Percentiles rank a stretch among this genome's conserved stretches.
Evolutionary conservation across 768 basidiomycete species (phyloP).

Genomic region (Auricularia cornea): DNA sequence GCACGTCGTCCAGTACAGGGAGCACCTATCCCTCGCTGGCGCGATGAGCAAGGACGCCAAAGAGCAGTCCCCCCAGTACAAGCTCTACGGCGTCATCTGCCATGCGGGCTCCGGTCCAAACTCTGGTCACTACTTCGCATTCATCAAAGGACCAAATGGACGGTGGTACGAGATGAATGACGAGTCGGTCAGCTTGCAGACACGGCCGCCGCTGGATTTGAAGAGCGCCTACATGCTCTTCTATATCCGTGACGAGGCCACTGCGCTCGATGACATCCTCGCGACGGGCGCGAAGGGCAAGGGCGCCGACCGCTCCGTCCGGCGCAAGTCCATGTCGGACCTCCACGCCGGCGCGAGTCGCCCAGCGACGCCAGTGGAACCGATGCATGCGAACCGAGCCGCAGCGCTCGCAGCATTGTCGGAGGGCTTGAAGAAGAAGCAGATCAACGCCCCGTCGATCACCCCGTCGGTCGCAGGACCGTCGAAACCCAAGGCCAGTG

Average conservation of each 20-base stretch:
- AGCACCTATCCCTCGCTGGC: constrained; percentile 58
- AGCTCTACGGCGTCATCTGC: constrained; percentile 84
- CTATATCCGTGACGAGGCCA: constrained; percentile 74
- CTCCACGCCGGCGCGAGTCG: neutral
- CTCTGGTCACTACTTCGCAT: constrained; percentile 92
- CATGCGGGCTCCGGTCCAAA: constrained; percentile 91
- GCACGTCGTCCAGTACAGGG: constrained; percentile 69
- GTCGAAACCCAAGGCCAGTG: neutral
- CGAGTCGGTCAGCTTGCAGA: constrained; percentile 49
- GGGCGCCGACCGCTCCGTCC: constrained; percentile 34
- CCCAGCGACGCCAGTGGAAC: neutral
- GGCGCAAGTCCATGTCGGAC: neutral
- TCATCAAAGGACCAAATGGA: constrained; percentile 60
- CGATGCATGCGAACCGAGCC: neutral
- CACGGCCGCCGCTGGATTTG: constrained; percentile 44
- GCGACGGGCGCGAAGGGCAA: constrained; percentile 33
- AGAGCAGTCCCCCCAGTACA: constrained; percentile 54
- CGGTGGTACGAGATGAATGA: constrained; percentile 95
- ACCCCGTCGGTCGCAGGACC: neutral
- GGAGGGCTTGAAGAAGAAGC: neutral
- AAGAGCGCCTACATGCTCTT: constrained; percentile 90
- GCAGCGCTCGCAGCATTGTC: neutral
- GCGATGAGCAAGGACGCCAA: constrained; percentile 70
- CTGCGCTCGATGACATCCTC: constrained; percentile 10
- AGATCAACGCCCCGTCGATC: neutral